phyloP scores from a whole-genome alignment of 148 eudicot species.

The Spergularia marina region DNA sequence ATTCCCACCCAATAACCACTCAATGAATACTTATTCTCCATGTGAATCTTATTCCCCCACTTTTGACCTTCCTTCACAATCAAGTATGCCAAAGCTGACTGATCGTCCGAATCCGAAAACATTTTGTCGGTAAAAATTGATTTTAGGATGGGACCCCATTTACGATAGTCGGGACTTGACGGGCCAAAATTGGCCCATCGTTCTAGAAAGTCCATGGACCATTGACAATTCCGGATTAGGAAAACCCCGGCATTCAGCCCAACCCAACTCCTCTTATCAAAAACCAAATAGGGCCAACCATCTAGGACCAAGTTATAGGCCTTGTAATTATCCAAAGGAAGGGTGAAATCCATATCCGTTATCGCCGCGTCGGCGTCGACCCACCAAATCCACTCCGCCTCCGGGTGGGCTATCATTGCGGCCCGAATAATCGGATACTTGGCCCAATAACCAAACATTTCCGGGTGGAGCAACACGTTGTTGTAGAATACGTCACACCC shows the following conservation, averaged over 20 bases:
- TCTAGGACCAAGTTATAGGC: conserved; percentile 62
- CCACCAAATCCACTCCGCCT: conserved; percentile 98
- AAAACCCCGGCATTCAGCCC: conserved; percentile 89
- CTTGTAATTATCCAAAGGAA: conserved; percentile 57
- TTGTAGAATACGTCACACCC: conserved; percentile 81
- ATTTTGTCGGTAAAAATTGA: conserved; percentile 52
- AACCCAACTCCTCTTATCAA: conserved; percentile 62
- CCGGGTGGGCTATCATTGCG: conserved; percentile 95
- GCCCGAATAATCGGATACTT: conserved; percentile 71
- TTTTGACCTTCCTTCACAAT: conserved; percentile 45
- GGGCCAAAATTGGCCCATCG: conserved; percentile 84
- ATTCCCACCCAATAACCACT: conserved; percentile 88
- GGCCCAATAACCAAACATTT: conserved; percentile 74
- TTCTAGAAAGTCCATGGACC: conserved; percentile 80
- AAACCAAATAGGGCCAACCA: conserved; percentile 61
- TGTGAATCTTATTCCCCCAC: conserved; percentile 63
- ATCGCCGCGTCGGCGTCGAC: conserved; percentile 91
- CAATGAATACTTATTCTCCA: conserved; percentile 62
- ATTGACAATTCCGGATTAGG: conserved; percentile 78
- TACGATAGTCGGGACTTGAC: conserved; percentile 44
- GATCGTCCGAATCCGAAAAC: conserved; percentile 82
- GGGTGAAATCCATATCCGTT: conserved; percentile 85
- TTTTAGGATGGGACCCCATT: conserved; percentile 60
- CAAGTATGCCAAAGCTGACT: conserved; percentile 66
- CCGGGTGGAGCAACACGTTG: conserved; percentile 58